A percentile compares a stretch with the other conserved stretches of the same genome.
Conservation (phyloP, 2,329 filamentous ascomycete species). For the Pseudogymnoascus sp. region DNA sequence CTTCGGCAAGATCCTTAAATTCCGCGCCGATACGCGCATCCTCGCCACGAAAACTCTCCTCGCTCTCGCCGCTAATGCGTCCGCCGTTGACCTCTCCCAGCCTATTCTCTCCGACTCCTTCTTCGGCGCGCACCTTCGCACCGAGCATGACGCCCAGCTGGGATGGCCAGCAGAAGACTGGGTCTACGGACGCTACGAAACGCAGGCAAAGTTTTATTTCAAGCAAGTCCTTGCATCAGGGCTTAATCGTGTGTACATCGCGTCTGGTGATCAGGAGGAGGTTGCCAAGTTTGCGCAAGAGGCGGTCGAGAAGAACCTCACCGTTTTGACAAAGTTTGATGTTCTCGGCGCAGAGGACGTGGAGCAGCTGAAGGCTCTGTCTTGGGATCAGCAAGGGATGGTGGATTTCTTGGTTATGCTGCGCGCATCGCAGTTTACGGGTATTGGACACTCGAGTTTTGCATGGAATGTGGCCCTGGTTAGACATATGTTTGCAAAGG, state of each 20-base stretch:
- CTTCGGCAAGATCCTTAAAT: constrained; percentile 23
- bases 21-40: constrained; percentile 17
- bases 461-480: constrained; percentile 19
- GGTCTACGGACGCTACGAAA: constrained; percentile 20
- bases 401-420: constrained; percentile 17
- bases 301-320: constrained; percentile 8
- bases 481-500: constrained; percentile 18
- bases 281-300: constrained; percentile 12
- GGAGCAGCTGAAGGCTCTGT: constrained; percentile 3
- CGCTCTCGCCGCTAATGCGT: neutral
- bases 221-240: constrained; percentile 10
- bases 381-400: constrained; percentile 16
- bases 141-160: constrained; percentile 21
- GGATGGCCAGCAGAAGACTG: constrained; percentile 18
- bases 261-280: constrained; percentile 13
- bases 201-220: constrained; percentile 13
- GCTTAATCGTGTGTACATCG: constrained; percentile 15
- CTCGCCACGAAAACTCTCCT: constrained; percentile 21
- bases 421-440: constrained; percentile 13
- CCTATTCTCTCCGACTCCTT: constrained; percentile 15
- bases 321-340: constrained; percentile 14
- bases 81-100: constrained; percentile 6
- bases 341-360: constrained; percentile 8
- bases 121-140: constrained; percentile 23
- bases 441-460: constrained; percentile 14